phyloP scores from a whole-genome alignment of 768 basidiomycete genomes.

The Epithele typhae region DNA sequence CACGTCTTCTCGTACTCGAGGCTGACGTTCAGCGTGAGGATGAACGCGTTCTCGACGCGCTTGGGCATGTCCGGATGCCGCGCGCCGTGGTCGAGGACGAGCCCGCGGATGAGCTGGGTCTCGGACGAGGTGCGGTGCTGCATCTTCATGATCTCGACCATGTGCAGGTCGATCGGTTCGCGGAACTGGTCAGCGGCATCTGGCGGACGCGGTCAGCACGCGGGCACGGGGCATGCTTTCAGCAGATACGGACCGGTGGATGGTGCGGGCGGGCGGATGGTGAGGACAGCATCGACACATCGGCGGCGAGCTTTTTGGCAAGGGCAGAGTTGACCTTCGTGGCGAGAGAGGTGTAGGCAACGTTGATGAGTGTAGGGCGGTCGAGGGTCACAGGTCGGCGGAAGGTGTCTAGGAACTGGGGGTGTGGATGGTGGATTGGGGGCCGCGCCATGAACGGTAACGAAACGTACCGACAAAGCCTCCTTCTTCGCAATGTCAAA shows the following conservation, averaged over 20 bases:
- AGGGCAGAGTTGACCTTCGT: constrained; percentile 85
- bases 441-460: constrained; percentile 8
- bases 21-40: constrained; percentile 94
- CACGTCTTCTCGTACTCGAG: constrained; percentile 99
- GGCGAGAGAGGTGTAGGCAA: constrained; percentile 91
- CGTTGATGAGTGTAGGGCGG: constrained; percentile 86
- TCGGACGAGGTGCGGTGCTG: constrained; percentile 97
- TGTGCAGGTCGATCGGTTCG: constrained; percentile 96
- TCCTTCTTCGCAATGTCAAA: constrained; percentile 99
- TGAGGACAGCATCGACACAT: constrained; percentile 90
- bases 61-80: constrained; percentile 99
- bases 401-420: constrained; percentile 89
- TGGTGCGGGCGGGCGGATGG: constrained; percentile 73
- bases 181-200: constrained; percentile 64
- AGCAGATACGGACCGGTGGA: constrained; percentile 43
- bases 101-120: constrained; percentile 90
- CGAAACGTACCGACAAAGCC: constrained; percentile 66
- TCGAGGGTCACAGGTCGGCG: constrained; percentile 76
- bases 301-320: constrained; percentile 83
- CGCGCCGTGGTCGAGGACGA: constrained; percentile 96
- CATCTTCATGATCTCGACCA: constrained; percentile 99
- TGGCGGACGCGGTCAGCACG: constrained; percentile 27
- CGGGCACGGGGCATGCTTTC: constrained; percentile 7
- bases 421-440: constrained; percentile 15
- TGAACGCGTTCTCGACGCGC: constrained; percentile 92